phyloP scores from a whole-genome alignment of 371 early-diverging fungal species.

The Lichtheimia corymbifera region DNA sequence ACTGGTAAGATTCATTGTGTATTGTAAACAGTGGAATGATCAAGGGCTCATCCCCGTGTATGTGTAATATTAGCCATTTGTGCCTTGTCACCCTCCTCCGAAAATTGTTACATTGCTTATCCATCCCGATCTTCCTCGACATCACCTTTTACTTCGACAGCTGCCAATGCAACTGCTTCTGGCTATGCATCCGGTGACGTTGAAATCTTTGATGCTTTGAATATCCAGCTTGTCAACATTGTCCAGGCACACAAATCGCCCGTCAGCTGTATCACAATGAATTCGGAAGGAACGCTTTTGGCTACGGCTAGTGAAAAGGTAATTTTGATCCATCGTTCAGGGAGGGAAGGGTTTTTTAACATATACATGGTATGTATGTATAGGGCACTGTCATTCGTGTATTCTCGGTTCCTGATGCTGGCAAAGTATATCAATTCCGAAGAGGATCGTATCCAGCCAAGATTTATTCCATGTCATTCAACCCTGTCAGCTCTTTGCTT shows the following conservation, averaged over 20 bases:
- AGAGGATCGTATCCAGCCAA: slow-evolving; percentile 90
- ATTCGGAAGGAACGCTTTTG: slow-evolving; percentile 87
- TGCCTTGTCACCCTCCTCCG: slow-evolving; percentile 91
- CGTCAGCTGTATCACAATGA: slow-evolving; percentile 82
- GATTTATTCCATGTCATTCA: slow-evolving; percentile 92
- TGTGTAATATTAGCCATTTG: slow-evolving; percentile 67
- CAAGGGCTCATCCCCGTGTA: background rate
- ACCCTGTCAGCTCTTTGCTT: slow-evolving; percentile 76
- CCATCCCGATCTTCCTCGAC: slow-evolving; percentile 68
- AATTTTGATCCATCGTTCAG: slow-evolving; percentile 3
- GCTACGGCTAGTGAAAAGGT: slow-evolving; percentile 96
- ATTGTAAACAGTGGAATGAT: too few relatives aligned
- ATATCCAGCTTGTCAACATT: slow-evolving; percentile 84
- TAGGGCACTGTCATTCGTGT: slow-evolving; percentile 97
- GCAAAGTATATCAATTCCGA: slow-evolving; percentile 92
- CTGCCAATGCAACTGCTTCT: slow-evolving; percentile 6
- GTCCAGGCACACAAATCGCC: slow-evolving; percentile 94
- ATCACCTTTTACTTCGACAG: slow-evolving; percentile 43
- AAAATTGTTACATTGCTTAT: slow-evolving; percentile 93
- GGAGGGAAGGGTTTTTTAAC: background rate
- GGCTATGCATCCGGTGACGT: slow-evolving; percentile 72
- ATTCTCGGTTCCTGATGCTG: slow-evolving; percentile 85
- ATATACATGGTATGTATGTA: too few relatives aligned
- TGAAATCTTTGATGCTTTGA: slow-evolving; percentile 84
- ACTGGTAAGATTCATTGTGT: slow-evolving; percentile 52